A percentile compares a stretch with the other conserved stretches of the same genome.
These are phyloP conservation scores for Bombardia bombarda DNA, from an alignment of 495 filamentous ascomycete species.

Conservation along the genomic window DNA sequence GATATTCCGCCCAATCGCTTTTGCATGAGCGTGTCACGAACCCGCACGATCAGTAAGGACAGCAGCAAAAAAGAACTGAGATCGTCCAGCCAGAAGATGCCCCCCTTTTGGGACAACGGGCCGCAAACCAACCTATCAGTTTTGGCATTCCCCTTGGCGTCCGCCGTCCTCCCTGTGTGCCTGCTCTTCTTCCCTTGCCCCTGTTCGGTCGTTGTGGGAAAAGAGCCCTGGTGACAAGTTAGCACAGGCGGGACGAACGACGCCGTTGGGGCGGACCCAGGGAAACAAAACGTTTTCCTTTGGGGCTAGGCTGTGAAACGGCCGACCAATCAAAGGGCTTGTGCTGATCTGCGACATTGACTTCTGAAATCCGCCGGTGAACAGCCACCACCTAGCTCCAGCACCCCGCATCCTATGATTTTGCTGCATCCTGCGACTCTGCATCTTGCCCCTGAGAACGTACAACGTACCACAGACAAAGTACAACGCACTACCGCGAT, in stretches of 20 bases:
- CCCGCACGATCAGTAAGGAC: too few relatives aligned
- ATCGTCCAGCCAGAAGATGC: too few relatives aligned
- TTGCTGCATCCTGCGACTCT: slow-evolving; percentile 8
- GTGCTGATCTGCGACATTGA: not conserved
- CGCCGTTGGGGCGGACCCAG: not conserved
- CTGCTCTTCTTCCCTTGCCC: not conserved
- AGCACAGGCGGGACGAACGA: not conserved
- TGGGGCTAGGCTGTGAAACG: not conserved
- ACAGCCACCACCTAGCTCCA: not conserved
- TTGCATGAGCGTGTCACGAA: not conserved
- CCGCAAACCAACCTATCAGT: not conserved
- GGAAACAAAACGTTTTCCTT: not conserved
- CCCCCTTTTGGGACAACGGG: too few relatives aligned
- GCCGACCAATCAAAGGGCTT: slow-evolving; percentile 1
- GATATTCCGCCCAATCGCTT: not conserved
- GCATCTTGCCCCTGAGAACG: slow-evolving; percentile 2
- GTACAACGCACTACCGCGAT: not conserved
- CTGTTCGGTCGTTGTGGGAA: too few relatives aligned
- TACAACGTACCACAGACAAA: not conserved
- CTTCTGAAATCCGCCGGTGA: slow-evolving; percentile 18
- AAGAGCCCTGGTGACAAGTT: not conserved
- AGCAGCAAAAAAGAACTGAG: too few relatives aligned
- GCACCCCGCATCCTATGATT: slow-evolving; percentile 17
- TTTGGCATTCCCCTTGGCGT: not conserved
- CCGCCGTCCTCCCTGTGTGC: not conserved